Base-by-base conservation (phyloP, 2,329 filamentous ascomycete genomes). In the Pezicula radicicola region DNA sequence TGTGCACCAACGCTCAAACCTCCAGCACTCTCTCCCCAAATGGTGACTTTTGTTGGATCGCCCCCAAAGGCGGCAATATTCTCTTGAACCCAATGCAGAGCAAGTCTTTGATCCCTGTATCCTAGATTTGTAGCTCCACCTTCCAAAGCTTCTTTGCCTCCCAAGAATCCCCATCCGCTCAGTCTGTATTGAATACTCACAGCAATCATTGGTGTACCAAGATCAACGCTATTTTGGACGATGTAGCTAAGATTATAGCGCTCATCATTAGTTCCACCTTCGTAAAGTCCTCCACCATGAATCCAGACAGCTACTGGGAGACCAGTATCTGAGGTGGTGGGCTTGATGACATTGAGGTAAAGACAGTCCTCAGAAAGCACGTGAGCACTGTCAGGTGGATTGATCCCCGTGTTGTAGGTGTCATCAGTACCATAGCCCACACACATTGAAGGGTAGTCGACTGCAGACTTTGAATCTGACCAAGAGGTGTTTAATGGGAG, bases 301-400 rank as follows among this genome's bases (percentile, higher is more conserved):
- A 83, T 81, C 78, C 79, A 83, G 0, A 81, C 72, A 9, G 70
- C 72, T 3, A 83, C 75, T 74, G 80, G n/a, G 79, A 68, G 35
- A 8, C 30, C 4, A 13, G 45, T 16, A 15, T 43, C 30, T 4
- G 41, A 25, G 6, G 75, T 72, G 41, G 71, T 63, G 0, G 77
- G 77, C 13, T 79, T 72, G 19, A 81, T 67, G 8, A 83, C 70
- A 55, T 80, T 81, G 52, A 83, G 66, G 45, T 76, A 79, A 9
- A 83, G 69, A 56, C 80, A 83, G 53, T 80, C 74, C 60, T 83
- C 79, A 8, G 59, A 57, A 6, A 54, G 12, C 2, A 19, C 33
- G 19, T 58, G 49, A 12, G 52, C 55, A 45, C 42, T 45, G 7
- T n/a, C 42, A 19, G 46, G 33, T 13, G 35, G 36, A 33, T 40